These are phyloP conservation scores for Monosporascus sp. DNA, from an alignment of 2,329 filamentous ascomycete species.

Conservation along the genomic window DNA sequence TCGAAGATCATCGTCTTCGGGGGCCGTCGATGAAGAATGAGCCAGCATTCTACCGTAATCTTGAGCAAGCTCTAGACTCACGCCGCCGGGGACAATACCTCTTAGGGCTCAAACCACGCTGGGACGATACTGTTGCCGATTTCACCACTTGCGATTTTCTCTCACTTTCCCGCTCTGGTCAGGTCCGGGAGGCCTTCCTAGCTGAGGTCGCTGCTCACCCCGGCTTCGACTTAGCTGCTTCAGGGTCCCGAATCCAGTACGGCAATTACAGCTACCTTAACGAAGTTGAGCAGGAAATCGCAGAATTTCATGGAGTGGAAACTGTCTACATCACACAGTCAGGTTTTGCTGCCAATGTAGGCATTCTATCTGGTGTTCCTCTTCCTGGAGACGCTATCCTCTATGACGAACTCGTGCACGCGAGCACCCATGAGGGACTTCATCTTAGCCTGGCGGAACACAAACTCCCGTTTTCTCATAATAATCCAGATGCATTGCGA, in stretches of 20 bases:
- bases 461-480: conserved; percentile 50
- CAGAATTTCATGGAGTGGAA: conserved; percentile 41
- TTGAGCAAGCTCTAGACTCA: conserved; percentile 30
- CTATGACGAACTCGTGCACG: conserved; percentile 73
- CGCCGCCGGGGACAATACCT: too few species aligned
- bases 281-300: conserved; percentile 40
- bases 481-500: conserved; percentile 20
- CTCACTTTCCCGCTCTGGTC: too few species aligned
- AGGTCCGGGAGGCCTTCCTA: too few species aligned
- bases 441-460: conserved; percentile 51
- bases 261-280: conserved; percentile 44
- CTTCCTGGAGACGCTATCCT: conserved; percentile 59
- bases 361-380: conserved; percentile 55
- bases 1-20: too few species aligned
- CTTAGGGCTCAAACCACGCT: too few species aligned
- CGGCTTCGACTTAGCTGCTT: conserved; percentile 46
- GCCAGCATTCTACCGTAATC: conserved; percentile 22
- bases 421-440: conserved; percentile 76
- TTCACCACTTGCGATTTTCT: too few species aligned
- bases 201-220: not conserved
- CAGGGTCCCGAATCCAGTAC: conserved; percentile 49
- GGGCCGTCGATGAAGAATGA: conserved; percentile 12
- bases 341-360: conserved; percentile 62
- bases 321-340: conserved; percentile 51
- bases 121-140: too few species aligned